These are phyloP conservation scores for Termitomyces sp. DNA, from an alignment of 768 basidiomycete species.

Conservation along the genomic window DNA sequence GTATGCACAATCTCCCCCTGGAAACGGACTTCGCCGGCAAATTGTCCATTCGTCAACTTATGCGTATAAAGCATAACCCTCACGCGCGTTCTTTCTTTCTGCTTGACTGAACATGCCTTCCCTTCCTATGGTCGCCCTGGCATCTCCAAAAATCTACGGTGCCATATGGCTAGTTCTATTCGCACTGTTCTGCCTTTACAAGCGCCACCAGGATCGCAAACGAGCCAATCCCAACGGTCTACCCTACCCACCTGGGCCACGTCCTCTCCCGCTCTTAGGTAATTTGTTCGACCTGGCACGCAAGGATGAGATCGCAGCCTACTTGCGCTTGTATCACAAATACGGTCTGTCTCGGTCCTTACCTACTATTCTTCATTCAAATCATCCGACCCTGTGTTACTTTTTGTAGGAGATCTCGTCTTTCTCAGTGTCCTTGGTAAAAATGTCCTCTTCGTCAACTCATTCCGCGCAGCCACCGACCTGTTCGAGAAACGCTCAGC, in stretches of 20 bases:
- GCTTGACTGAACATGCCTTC: not conserved
- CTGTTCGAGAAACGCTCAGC: slow-evolving; percentile 51
- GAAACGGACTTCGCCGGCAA: slow-evolving; percentile 2
- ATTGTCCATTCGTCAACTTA: not conserved
- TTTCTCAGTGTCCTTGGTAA: slow-evolving; percentile 47
- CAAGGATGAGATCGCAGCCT: slow-evolving; percentile 32
- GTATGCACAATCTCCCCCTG: not conserved
- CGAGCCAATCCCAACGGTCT: slow-evolving; percentile 16
- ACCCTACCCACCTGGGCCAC: slow-evolving; percentile 52
- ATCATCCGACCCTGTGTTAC: not conserved
- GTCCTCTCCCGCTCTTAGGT: slow-evolving; percentile 45
- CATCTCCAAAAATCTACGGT: slow-evolving; percentile 4
- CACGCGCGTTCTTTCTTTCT: not conserved
- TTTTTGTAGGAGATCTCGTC: slow-evolving; percentile 44
- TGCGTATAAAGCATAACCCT: not conserved
- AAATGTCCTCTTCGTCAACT: slow-evolving; percentile 42
- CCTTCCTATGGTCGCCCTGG: slow-evolving; percentile 5
- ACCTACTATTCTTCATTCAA: not conserved
- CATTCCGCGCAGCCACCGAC: slow-evolving; percentile 35
- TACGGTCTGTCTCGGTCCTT: slow-evolving; percentile 28
- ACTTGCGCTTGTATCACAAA: slow-evolving; percentile 32
- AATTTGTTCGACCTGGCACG: slow-evolving; percentile 44
- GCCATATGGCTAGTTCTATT: slow-evolving; percentile 3
- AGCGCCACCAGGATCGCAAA: slow-evolving; percentile 1
- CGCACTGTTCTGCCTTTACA: slow-evolving; percentile 4